Percentiles rank a stretch among this genome's conserved stretches.
Evolutionary conservation across 2,329 filamentous ascomycete genomes (phyloP).

Genomic region (Neopestalotiopsis rosae): DNA sequence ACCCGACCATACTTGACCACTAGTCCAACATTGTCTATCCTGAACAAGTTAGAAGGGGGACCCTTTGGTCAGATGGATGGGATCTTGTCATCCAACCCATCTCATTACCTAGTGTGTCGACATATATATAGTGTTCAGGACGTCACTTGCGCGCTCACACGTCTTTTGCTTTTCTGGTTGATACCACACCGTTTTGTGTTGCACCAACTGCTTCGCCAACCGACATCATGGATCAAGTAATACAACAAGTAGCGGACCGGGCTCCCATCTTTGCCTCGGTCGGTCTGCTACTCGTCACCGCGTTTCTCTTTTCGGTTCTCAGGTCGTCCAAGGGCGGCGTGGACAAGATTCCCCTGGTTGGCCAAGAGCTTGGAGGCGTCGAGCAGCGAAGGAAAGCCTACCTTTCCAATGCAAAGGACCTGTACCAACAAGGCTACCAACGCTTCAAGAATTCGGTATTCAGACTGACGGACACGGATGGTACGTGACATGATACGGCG

Average conservation of each 20-base stretch:
- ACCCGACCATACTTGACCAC: too few relatives aligned
- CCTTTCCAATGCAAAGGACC: slow-evolving; percentile 24
- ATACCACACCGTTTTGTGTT: neutral
- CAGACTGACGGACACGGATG: slow-evolving; percentile 29
- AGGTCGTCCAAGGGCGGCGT: neutral
- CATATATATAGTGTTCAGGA: too few relatives aligned
- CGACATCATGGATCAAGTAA: slow-evolving; percentile 19
- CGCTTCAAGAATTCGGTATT: slow-evolving; percentile 28
- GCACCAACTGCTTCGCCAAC: slow-evolving; percentile 6
- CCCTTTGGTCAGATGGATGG: too few relatives aligned
- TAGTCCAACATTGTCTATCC: too few relatives aligned
- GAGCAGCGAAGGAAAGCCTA: slow-evolving; percentile 31
- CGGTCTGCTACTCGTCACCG: neutral
- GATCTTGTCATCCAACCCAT: too few relatives aligned
- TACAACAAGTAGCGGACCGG: neutral
- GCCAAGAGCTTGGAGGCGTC: slow-evolving; percentile 26
- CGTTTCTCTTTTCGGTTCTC: neutral
- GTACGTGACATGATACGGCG: slow-evolving; percentile 18
- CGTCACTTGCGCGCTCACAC: too few relatives aligned
- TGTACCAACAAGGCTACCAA: slow-evolving; percentile 31
- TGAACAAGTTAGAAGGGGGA: too few relatives aligned
- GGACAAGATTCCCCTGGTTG: slow-evolving; percentile 25
- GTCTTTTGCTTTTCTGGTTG: neutral
- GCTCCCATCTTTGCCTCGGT: slow-evolving; percentile 5
- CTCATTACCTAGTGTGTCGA: too few relatives aligned